These are phyloP conservation scores for Hypoxylon subgilvum DNA, from an alignment of 495 filamentous ascomycete genomes.

Conservation along the genomic window DNA sequence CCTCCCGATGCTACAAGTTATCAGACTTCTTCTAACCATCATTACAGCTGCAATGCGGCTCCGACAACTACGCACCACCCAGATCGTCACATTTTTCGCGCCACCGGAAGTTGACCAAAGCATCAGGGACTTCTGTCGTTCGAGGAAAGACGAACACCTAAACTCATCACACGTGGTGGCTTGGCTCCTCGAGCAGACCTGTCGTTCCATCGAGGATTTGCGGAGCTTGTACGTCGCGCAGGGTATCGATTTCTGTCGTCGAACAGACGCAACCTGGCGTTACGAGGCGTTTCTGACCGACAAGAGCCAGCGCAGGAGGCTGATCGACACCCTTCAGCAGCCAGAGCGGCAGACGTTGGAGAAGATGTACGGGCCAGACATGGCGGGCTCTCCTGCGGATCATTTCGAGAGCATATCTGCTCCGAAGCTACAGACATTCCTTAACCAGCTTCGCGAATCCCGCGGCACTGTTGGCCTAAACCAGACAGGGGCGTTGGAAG, in stretches of 20 bases:
- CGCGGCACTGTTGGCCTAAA: background rate
- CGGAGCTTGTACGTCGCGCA: constrained; percentile 63
- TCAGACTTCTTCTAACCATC: constrained; percentile 12
- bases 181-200: constrained; percentile 69
- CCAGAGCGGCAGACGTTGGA: constrained; percentile 47
- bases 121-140: constrained; percentile 44
- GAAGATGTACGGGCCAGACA: constrained; percentile 40
- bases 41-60: constrained; percentile 52
- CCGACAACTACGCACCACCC: constrained; percentile 45
- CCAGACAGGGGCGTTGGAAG: constrained; percentile 44
- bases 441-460: background rate
- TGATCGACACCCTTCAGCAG: constrained; percentile 39
- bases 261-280: constrained; percentile 41
- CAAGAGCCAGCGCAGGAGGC: constrained; percentile 8
- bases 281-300: constrained; percentile 29
- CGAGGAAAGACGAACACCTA: background rate
- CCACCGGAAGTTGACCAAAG: constrained; percentile 55
- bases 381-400: background rate
- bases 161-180: constrained; percentile 42
- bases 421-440: constrained; percentile 18
- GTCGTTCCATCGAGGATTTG: constrained; percentile 59
- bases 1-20: too few species aligned
- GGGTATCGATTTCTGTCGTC: constrained; percentile 61
- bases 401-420: background rate
- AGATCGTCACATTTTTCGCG: constrained; percentile 47